These are phyloP conservation scores for Colletotrichum cuscutae DNA, from an alignment of 2,329 filamentous ascomycete genomes.

Conservation along the genomic window DNA sequence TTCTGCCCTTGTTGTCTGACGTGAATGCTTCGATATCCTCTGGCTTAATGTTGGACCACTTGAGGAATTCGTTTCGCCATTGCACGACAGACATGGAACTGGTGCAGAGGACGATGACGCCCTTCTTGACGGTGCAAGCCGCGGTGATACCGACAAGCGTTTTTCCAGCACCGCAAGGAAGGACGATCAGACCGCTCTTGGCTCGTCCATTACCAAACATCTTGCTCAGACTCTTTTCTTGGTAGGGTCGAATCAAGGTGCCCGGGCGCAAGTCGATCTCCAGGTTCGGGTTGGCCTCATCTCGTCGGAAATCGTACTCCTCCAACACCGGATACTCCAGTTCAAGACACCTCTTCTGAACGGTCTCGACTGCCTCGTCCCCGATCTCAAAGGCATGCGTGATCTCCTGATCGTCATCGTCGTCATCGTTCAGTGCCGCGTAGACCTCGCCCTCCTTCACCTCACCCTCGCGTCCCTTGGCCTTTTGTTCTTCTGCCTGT, in stretches of 20 bases:
- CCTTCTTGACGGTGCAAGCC: conserved; percentile 97
- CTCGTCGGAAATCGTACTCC: conserved; percentile 97
- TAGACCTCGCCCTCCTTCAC: conserved; percentile 75
- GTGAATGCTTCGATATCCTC: conserved; percentile 96
- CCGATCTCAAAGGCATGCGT: conserved; percentile 95
- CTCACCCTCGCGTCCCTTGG: conserved; percentile 58
- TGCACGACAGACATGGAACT: conserved; percentile 98
- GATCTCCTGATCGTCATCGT: conserved; percentile 86
- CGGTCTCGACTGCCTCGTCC: conserved; percentile 82
- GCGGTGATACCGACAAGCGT: conserved; percentile 98
- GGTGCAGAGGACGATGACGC: conserved; percentile 93
- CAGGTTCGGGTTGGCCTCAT: conserved; percentile 87
- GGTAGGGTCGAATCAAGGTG: conserved; percentile 92
- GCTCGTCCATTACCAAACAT: conserved; percentile 99
- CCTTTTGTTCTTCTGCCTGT: conserved; percentile 68
- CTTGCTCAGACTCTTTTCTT: conserved; percentile 97
- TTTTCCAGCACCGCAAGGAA: conserved; percentile 97
- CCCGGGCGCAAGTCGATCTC: conserved; percentile 93
- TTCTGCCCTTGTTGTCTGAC: conserved; percentile 85
- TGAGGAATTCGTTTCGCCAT: conserved; percentile 95
- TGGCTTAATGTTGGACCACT: conserved; percentile 96
- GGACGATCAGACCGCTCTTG: conserved; percentile 95
- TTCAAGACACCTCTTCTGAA: conserved; percentile 89
- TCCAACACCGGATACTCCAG: conserved; percentile 90
- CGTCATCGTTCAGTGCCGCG: conserved; percentile 81